These are phyloP conservation scores for Emmonsiellopsis sp. DNA, from an alignment of 2,329 filamentous ascomycete genomes.

Conservation along the genomic window DNA sequence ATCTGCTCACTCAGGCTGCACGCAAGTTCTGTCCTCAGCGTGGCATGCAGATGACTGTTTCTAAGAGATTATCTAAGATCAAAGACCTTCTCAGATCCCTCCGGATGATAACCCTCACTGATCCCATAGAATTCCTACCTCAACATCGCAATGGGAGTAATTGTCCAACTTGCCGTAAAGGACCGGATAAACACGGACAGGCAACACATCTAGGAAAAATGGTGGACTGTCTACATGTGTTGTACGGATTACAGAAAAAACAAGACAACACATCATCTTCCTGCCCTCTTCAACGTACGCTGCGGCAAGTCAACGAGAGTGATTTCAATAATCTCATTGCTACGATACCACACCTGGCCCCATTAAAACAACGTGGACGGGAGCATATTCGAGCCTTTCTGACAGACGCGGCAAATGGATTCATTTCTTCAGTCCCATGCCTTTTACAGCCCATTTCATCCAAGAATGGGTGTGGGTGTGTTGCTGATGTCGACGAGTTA, in stretches of 20 bases:
- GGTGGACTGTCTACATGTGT: neutral
- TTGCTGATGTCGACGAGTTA: neutral
- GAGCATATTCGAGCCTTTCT: slow-evolving; percentile 17
- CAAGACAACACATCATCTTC: no score
- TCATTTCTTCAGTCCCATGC: slow-evolving; percentile 12
- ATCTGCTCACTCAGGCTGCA: slow-evolving; percentile 13
- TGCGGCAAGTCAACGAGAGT: neutral
- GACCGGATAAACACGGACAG: neutral
- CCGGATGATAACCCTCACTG: neutral
- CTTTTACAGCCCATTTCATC: slow-evolving; percentile 4
- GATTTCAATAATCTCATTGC: neutral
- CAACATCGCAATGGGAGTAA: neutral
- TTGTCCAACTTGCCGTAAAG: neutral
- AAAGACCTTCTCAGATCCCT: neutral
- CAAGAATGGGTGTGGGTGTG: neutral
- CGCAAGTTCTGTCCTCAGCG: neutral
- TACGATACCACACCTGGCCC: neutral
- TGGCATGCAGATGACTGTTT: neutral
- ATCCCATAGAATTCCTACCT: neutral
- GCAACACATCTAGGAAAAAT: neutral
- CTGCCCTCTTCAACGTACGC: neutral
- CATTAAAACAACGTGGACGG: slow-evolving; percentile 12
- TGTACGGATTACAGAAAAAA: no score
- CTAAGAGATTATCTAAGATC: neutral
- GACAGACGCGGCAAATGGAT: slow-evolving; percentile 13